Base-by-base conservation (phyloP, 2,329 filamentous ascomycete species). In the Aspergillus vadensis region DNA sequence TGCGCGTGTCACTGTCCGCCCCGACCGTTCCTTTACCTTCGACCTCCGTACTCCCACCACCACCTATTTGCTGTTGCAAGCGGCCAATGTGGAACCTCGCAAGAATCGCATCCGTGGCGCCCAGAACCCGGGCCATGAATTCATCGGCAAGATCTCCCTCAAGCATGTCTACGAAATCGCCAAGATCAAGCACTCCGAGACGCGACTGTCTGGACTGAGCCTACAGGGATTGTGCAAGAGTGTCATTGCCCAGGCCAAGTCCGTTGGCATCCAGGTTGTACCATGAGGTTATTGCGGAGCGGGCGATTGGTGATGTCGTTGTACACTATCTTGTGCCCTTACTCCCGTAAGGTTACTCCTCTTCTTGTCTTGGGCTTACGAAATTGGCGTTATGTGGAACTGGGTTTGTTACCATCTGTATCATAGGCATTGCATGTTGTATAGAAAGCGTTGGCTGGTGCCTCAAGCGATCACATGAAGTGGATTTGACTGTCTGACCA, bases 91-190 rank as follows among this genome's bases (percentile, higher is more conserved):
- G 6, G 84, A 89, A 6, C 74, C 84, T 49, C 83, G 84, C 58
- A 92, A 94, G 76, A 89, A 89, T 70, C 90, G 91, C 71, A 82
- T 92, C 9, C 82, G 84, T 71, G 95, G 92, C 12, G 91, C 92
- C 0, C 83, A 82, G 71, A 89, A 87, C 58, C 90, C 91, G 0
- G 90, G 88, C 1, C 83, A 88, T 62, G 91, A 96, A 68, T 86
- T 81, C 7, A 86, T 96, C n/a, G 95, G 94, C 60, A 89, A 86
- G 3, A 85, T 99, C 58, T 95, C 90, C 70, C 80, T 99, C 72
- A 99, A 99, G 83, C 95, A 99, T 79, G 82, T 99, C 21, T 98
- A 92, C 79, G 94, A 98, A 81, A 98, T 99, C 77, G 95, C 95
- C 66, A 93, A 91, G 83, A 96, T 99, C 73, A 99, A 99, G 85